Base-by-base conservation (phyloP, 139 green algal genomes). In the Chlamydomonas applanata region DNA sequence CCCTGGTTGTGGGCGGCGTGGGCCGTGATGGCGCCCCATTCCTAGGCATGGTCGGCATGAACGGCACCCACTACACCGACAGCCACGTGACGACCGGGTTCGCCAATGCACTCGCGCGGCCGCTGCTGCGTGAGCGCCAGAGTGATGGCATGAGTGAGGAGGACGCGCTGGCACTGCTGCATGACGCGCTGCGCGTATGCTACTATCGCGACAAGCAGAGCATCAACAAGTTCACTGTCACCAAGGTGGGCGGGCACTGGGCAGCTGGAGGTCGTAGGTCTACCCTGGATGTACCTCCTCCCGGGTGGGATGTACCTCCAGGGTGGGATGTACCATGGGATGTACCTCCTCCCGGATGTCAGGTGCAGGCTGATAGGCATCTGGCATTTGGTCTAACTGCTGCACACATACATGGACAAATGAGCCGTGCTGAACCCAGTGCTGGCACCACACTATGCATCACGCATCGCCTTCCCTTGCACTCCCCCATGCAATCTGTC, bases 171-270 rank as follows among this genome's bases (percentile, higher is more conserved):
- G 54, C 76, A 56, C 87, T 99, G 14, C 74, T 99, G 82, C 82
- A 97, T 24, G 90, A 97, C 29, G 90, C 85, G 5, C 86, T 99
- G 62, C 72, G 78, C 69, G 92, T 98, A 59, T 96, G 92, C 87
- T 98, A 97, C 82, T 98, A 98, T 89, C 87, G 96, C 40, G 96
- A 99, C 87, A 98, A 97, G 83, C 78, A 90, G 49, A 90, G 77
- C 70, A 96, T 96, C 71, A 98, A 98, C 89, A 97, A 97, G 80
- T 97, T 97, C 79, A 87, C 94, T 67, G 64, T 99, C 1, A 91
- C 90, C 62, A 97, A 93, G 76, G 89, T 97, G 2, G 86, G 78
- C 2, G 33, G 7, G 22, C 32, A 29, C 7, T 72, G 34, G 16
- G 34, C 65, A 45, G 25, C 14, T 69, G 16, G 9, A 11, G 7